Conservation (phyloP, 495 filamentous ascomycete species). For the Venustampulla echinocandica region DNA sequence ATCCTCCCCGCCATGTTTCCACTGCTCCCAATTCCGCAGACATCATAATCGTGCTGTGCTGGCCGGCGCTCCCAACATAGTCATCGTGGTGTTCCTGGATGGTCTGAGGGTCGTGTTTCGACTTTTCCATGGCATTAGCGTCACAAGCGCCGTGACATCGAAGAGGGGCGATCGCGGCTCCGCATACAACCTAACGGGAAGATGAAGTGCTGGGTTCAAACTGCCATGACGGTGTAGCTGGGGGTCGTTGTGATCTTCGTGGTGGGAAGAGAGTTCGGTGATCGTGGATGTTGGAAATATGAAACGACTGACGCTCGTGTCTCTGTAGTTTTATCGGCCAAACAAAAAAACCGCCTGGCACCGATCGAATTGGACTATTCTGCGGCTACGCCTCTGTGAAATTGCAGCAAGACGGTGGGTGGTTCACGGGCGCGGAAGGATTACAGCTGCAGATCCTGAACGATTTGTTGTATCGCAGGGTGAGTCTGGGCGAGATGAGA, state of each 20-base stretch:
- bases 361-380: too few species aligned
- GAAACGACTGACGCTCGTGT: too few species aligned
- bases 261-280: neutral
- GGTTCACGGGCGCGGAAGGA: too few species aligned
- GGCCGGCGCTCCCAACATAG: conserved; percentile 3
- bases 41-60: conserved; percentile 9
- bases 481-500: too few species aligned
- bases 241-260: neutral
- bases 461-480: too few species aligned
- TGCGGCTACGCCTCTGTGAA: too few species aligned
- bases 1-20: neutral
- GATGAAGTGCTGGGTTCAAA: neutral
- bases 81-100: conserved; percentile 8
- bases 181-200: conserved; percentile 7
- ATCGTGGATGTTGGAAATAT: too few species aligned
- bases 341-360: too few species aligned
- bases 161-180: conserved; percentile 4
- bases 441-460: too few species aligned
- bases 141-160: conserved; percentile 15
- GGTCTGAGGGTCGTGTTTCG: conserved; percentile 7
- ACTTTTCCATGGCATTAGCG: conserved; percentile 20
- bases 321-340: too few species aligned
- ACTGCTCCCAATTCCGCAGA: conserved; percentile 9
- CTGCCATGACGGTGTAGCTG: neutral
- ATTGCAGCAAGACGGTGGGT: too few species aligned